Evolutionary conservation across 2,329 filamentous ascomycete genomes (phyloP).

Genomic region (Fusarium setosum): DNA sequence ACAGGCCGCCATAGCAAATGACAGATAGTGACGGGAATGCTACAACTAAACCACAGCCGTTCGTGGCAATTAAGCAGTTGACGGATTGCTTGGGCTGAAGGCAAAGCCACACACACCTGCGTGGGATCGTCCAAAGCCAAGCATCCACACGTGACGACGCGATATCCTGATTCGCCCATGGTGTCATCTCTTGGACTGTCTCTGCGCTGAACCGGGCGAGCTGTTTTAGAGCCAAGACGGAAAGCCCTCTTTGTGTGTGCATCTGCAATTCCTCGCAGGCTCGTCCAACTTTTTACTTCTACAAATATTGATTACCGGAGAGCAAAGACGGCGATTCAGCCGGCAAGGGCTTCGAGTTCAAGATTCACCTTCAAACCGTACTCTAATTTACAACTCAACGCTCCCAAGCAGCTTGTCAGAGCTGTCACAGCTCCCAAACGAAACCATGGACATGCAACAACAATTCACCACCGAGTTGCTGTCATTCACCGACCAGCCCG

Average conservation of each 20-base stretch:
- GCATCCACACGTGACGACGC: constrained; percentile 36
- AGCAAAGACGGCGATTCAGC: neutral
- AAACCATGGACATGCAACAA: constrained; percentile 47
- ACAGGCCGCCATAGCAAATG: neutral
- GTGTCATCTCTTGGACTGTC: constrained; percentile 6
- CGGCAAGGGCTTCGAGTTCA: neutral
- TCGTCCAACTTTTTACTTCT: neutral
- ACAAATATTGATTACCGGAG: neutral
- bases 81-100: too few species aligned
- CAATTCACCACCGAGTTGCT: constrained; percentile 44
- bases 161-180: constrained; percentile 33
- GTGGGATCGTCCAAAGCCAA: constrained; percentile 19
- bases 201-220: neutral
- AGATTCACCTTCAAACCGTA: too few species aligned
- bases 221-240: neutral
- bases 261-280: constrained; percentile 1
- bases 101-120: constrained; percentile 12
- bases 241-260: constrained; percentile 4
- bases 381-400: too few species aligned
- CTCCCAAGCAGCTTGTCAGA: neutral
- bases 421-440: neutral
- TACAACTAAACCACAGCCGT: neutral
- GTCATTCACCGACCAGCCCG: constrained; percentile 43
- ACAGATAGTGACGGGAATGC: neutral
- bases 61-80: neutral